These are phyloP conservation scores for Alternaria solani DNA, from an alignment of 2,329 filamentous ascomycete species.

Conservation along the genomic window DNA sequence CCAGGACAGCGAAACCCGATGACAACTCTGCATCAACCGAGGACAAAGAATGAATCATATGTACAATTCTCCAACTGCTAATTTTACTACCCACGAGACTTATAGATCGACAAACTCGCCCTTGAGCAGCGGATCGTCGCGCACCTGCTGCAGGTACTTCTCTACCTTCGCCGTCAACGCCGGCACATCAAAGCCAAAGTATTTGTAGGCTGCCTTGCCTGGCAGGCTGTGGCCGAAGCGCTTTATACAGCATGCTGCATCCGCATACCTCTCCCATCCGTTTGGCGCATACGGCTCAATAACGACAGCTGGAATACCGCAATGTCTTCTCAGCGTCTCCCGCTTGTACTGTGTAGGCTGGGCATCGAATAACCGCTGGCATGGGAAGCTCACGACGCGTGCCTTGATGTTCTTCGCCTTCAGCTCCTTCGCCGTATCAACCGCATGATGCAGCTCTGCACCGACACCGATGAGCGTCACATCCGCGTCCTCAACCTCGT, in stretches of 20 bases:
- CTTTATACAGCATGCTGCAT: constrained; percentile 63
- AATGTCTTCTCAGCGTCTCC: constrained; percentile 54
- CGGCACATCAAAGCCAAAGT: constrained; percentile 57
- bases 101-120: constrained; percentile 46
- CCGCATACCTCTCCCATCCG: constrained; percentile 68
- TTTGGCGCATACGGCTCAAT: constrained; percentile 67
- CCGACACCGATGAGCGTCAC: constrained; percentile 55
- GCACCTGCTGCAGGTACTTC: constrained; percentile 48
- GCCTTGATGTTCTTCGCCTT: constrained; percentile 52
- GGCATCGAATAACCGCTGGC: constrained; percentile 59
- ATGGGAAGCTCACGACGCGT: constrained; percentile 61
- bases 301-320: constrained; percentile 59
- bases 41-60: neutral
- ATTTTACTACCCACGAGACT: neutral
- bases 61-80: neutral
- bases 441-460: constrained; percentile 59
- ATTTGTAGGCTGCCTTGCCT: constrained; percentile 62
- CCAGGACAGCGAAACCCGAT: neutral
- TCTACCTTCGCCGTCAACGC: constrained; percentile 54
- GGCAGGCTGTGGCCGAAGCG: constrained; percentile 66
- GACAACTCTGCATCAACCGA: neutral
- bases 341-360: constrained; percentile 58
- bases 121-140: constrained; percentile 45
- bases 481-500: constrained; percentile 51
- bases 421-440: constrained; percentile 54